Evolutionary conservation across 176 grass and related monocot genomes (phyloP).

Genomic region (Eleusine indica): DNA sequence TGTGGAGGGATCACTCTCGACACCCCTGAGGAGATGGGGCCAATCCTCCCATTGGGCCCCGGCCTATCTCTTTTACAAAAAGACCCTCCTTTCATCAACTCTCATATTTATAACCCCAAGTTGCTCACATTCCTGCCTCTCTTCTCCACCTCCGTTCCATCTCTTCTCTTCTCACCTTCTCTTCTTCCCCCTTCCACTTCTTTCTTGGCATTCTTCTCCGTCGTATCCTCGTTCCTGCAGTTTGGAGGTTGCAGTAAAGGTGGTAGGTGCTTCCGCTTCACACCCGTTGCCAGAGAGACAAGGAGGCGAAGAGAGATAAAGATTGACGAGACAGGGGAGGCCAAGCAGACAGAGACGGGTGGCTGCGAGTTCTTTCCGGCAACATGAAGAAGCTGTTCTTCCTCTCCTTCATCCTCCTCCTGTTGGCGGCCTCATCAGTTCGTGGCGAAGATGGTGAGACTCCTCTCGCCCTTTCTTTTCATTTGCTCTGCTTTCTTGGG

Average conservation of each 20-base stretch:
- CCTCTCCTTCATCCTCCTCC: constrained; percentile 40
- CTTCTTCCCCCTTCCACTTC: not conserved
- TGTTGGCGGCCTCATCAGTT: constrained; percentile 35
- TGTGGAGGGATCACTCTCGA: not conserved
- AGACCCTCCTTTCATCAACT: constrained; percentile 36
- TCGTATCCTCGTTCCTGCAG: constrained; percentile 11
- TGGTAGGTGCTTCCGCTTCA: constrained; percentile 27
- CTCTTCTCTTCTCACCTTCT: constrained; percentile 19
- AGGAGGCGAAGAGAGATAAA: not conserved
- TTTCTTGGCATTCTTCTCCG: constrained; percentile 29
- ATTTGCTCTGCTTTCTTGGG: not conserved
- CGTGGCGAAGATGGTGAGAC: constrained; percentile 75
- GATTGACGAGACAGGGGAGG: not conserved
- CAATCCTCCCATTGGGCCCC: constrained; percentile 26
- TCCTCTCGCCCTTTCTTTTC: not conserved
- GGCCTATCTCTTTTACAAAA: constrained; percentile 40
- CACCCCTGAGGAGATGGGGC: constrained; percentile 19
- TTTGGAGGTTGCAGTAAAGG: constrained; percentile 31
- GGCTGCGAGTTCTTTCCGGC: not conserved
- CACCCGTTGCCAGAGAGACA: not conserved
- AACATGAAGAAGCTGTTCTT: constrained; percentile 52
- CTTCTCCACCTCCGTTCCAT: constrained; percentile 3
- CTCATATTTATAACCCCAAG: constrained; percentile 45
- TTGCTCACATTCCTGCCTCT: constrained; percentile 21
- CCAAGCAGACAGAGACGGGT: not conserved